phyloP scores from a whole-genome alignment of 1,139 yeast species.

The Blastobotrys raffinosifermentans region DNA sequence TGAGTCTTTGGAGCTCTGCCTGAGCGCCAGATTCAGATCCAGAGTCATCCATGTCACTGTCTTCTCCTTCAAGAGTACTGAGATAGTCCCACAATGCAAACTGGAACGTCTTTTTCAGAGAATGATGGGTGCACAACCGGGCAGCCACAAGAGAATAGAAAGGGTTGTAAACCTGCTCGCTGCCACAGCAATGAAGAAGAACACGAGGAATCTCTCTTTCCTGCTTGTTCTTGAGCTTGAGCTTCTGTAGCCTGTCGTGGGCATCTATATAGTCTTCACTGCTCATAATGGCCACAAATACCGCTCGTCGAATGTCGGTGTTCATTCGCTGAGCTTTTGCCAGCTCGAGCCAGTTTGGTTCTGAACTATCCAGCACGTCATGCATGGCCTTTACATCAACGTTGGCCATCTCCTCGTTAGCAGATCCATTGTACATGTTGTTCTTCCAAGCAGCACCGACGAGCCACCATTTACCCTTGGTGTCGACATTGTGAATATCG shows the following conservation, averaged over 20 bases:
- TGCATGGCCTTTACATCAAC: slow-evolving; percentile 35
- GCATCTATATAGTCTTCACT: slow-evolving; percentile 92
- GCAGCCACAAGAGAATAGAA: slow-evolving; percentile 79
- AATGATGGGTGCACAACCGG: slow-evolving; percentile 61
- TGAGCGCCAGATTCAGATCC: slow-evolving; percentile 10
- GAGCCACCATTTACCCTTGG: slow-evolving; percentile 97
- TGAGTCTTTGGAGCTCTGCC: slow-evolving; percentile 16
- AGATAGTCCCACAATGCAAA: slow-evolving; percentile 85
- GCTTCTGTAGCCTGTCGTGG: slow-evolving; percentile 68
- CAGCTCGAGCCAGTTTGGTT: slow-evolving; percentile 83
- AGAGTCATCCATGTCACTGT: slow-evolving; percentile 36
- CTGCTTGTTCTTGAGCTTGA: slow-evolving; percentile 75
- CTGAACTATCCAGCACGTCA: slow-evolving; percentile 59
- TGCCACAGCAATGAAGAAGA: slow-evolving; percentile 74
- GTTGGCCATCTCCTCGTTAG: slow-evolving; percentile 13
- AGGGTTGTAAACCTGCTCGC: slow-evolving; percentile 84
- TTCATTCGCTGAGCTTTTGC: slow-evolving; percentile 90
- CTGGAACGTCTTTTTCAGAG: slow-evolving; percentile 76
- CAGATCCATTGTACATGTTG: slow-evolving; percentile 24
- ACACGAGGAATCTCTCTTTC: slow-evolving; percentile 84
- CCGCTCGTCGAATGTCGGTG: slow-evolving; percentile 89
- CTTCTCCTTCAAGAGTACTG: slow-evolving; percentile 59
- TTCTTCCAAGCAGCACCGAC: slow-evolving; percentile 94
- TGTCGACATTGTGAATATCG: slow-evolving; percentile 71
- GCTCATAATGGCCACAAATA: slow-evolving; percentile 90